Evolutionary conservation across 805 yeast genomes (phyloP), one percentile per base, ranked within the genome.

Genomic region (Wickerhamiella parazyma): DNA sequence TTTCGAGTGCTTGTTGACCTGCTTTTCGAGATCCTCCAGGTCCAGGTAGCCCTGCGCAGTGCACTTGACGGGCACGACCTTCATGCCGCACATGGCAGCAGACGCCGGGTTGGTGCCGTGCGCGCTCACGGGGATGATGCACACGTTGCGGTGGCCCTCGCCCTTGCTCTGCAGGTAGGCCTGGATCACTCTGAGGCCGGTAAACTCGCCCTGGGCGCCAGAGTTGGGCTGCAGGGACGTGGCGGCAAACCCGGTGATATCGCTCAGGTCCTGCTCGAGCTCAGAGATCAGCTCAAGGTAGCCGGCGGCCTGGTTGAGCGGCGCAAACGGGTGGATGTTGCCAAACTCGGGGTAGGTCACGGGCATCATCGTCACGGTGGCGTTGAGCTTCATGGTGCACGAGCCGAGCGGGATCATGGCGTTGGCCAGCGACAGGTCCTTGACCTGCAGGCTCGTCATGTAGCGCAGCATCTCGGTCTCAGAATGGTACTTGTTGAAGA

Each of bases 81-180:
- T 85, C 64, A 91, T 66, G 29, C 95, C 96, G 53, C 93, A 79
- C 95, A 91, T 91, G 16, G 95, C 84, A 16, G 98, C 97, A 36
- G 95, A 84, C 0, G 98, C 98, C 19, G 98, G 98, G 59, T 91
- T 91, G 14, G 98, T 91, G 47, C 98, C 98, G 58, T 91, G 98
- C 1, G 98, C 98, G 55, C 91, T 78, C 3, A 89, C 95, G 4
- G 98, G 98, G 54, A 91, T 91, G 58, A 91, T 70, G 63, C 96
- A 91, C 43, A 91, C 71, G 60, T 86, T 76, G 59, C 98, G 74
- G 47, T 76, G 66, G 14, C 70, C 62, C 57, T 86, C 79, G 34
- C 91, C 94, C 36, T 67, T 70, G 17, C 79, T 66, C 48, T 76
- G 73, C 52, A 82, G 74, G 60, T 83, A 91, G 31, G 80, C 73